Percentiles rank a stretch among this genome's conserved stretches.
Conservation (phyloP, 2,329 filamentous ascomycete species). For the Triangularia verruculosa region DNA sequence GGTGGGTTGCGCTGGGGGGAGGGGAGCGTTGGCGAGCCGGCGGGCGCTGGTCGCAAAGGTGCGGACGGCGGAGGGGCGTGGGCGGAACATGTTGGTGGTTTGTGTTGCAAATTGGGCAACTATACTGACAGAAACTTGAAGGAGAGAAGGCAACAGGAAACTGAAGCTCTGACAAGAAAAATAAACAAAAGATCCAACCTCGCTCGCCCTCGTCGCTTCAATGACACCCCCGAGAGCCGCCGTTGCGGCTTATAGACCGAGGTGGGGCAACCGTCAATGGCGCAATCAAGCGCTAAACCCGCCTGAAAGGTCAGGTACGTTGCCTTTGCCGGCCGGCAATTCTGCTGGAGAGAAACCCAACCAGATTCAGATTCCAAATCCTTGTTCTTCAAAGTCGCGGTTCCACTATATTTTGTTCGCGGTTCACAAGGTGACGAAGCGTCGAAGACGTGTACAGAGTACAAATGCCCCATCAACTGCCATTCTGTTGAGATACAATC, state of each 20-base stretch:
- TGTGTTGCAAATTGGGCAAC: neutral
- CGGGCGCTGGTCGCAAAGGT: constrained; percentile 63
- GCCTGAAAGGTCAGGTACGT: constrained; percentile 8
- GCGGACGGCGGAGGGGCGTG: constrained; percentile 54
- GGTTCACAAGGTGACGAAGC: neutral
- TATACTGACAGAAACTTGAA: neutral
- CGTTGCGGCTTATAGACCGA: neutral
- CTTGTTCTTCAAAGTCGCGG: neutral
- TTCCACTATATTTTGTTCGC: constrained; percentile 6
- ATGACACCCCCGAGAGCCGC: neutral
- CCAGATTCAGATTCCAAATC: neutral
- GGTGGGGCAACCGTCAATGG: constrained; percentile 17
- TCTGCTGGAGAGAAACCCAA: neutral
- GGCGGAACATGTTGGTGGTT: constrained; percentile 61
- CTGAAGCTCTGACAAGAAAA: neutral
- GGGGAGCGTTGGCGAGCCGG: constrained; percentile 44
- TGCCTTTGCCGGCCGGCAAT: neutral
- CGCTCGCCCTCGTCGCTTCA: constrained; percentile 6
- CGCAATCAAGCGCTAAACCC: constrained; percentile 24
- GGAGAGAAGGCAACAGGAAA: neutral
- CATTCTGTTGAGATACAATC: neutral
- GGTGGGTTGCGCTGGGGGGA: constrained; percentile 41
- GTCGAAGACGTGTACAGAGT: neutral
- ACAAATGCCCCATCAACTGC: too few relatives aligned
- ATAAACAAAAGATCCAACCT: constrained; percentile 5